Conservation (phyloP, 805 yeast genomes). For the Saccharomycopsis lassenensis region DNA sequence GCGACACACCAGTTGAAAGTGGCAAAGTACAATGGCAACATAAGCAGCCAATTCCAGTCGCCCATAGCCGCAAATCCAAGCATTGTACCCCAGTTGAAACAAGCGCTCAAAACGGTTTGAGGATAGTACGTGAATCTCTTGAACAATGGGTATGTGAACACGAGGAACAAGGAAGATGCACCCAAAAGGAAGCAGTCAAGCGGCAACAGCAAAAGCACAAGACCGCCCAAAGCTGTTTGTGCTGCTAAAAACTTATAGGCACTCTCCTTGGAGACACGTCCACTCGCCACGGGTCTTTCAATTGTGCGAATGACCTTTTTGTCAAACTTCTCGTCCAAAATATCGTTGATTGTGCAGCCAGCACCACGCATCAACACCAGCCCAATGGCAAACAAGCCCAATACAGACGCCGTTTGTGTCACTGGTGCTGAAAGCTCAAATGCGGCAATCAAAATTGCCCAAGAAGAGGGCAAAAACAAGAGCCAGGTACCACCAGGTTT, state of each 20-base stretch:
- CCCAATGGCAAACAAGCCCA: conserved; percentile 71
- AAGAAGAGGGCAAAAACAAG: conserved; percentile 72
- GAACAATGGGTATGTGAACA: conserved; percentile 83
- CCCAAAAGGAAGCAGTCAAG: conserved; percentile 74
- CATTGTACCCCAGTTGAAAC: conserved; percentile 91
- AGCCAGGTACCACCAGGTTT: conserved; percentile 94
- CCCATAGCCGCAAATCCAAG: conserved; percentile 96
- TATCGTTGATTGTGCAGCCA: conserved; percentile 92
- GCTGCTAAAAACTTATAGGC: conserved; percentile 64
- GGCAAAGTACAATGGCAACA: conserved; percentile 66
- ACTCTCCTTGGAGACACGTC: conserved; percentile 58
- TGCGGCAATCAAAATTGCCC: conserved; percentile 92
- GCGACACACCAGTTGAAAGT: conserved; percentile 89
- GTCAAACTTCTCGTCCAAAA: conserved; percentile 76
- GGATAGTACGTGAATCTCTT: conserved; percentile 95
- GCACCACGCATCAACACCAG: conserved; percentile 93
- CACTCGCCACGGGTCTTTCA: conserved; percentile 88
- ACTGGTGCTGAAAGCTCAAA: conserved; percentile 61
- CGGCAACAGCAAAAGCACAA: conserved; percentile 64
- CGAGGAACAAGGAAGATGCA: conserved; percentile 66
- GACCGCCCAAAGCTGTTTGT: conserved; percentile 66
- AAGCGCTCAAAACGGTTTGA: conserved; percentile 66
- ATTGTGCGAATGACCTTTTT: conserved; percentile 78
- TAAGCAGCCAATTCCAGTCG: conserved; percentile 62
- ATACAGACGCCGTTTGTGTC: conserved; percentile 44